Evolutionary conservation across 129 eudicot genomes (phyloP).

Genomic region (Ambrosia artemisiifolia): DNA sequence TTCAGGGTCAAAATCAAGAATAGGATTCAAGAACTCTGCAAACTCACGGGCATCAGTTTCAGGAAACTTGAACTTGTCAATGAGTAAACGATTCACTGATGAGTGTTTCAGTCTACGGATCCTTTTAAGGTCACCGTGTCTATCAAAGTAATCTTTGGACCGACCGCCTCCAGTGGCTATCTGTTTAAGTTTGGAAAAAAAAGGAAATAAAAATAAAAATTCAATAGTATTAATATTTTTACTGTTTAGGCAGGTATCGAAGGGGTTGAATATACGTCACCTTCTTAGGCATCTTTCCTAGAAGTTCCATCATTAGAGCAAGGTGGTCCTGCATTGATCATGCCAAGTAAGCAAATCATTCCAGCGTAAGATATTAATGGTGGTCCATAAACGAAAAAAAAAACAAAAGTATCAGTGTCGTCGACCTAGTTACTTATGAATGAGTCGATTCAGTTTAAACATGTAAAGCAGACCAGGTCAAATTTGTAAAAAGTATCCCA

Average conservation of each 20-base stretch:
- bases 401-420: background rate
- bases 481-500: background rate
- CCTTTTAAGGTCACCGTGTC: slow-evolving; percentile 93
- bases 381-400: slow-evolving; percentile 6
- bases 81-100: slow-evolving; percentile 61
- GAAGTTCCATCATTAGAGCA: slow-evolving; percentile 96
- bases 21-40: slow-evolving; percentile 67
- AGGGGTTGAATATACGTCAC: slow-evolving; percentile 28
- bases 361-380: background rate
- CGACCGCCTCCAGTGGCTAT: slow-evolving; percentile 62
- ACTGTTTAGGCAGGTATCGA: background rate
- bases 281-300: slow-evolving; percentile 95
- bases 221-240: background rate
- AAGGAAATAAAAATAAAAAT: background rate
- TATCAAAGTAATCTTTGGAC: slow-evolving; percentile 94
- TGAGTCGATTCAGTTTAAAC: background rate
- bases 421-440: background rate
- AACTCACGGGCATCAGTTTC: slow-evolving; percentile 77
- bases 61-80: slow-evolving; percentile 65
- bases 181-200: slow-evolving; percentile 37
- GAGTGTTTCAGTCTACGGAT: slow-evolving; percentile 80
- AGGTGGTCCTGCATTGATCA: slow-evolving; percentile 86
- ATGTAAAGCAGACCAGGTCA: background rate
- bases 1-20: slow-evolving; percentile 86
- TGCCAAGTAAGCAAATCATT: slow-evolving; percentile 16